Evolutionary conservation across 306 rosid genomes (phyloP), one percentile per base, ranked within the genome.

Genomic region (Prunus armeniaca): DNA sequence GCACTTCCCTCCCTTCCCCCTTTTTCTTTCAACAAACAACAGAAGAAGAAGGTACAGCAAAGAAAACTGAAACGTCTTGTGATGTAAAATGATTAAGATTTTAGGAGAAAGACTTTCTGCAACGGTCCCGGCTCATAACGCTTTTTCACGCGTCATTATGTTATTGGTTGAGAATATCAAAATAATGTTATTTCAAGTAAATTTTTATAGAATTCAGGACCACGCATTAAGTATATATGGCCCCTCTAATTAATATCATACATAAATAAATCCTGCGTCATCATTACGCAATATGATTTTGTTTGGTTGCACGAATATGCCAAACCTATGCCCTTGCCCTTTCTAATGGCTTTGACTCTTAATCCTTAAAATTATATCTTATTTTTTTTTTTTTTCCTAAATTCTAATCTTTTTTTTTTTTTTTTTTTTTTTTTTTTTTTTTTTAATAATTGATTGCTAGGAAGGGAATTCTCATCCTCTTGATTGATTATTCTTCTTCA

Each of bases 261-360:
- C 7, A 58, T 28, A 58, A 3, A 2, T 25, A 25, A 22, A 60
- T 12, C 12, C 3, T 24, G 34, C 65, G 18, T 60, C 32, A 25
- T 60, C 32, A 25, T 60, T 24, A 24, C 2, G 17, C 9, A 38
- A 38, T 38, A 38, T 38, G 43, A 38, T 32, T 32, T 32, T 32
- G 38, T 32, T 32, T 32, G 38, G 7, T 32, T 32, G 38, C 38
- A 5, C 38, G 38, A 32, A 32, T 32, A 32, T 6, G 43, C 0
- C 0, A 38, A 38, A 38, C 65, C 76, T 73, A 54, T 82, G 62
- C 80, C 71, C 43, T 80, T 79, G 77, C 68, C 67, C 58, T 62
- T 72, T 67, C 28, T 70, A 50, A 80, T 60, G 78, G 78, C 72
- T 73, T 77, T 82, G 90, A 84, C 85, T 81, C 87, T 84, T 84